Evolutionary conservation across 2,329 filamentous ascomycete species (phyloP).

Genomic region (Lasiodiplodia sp.): DNA sequence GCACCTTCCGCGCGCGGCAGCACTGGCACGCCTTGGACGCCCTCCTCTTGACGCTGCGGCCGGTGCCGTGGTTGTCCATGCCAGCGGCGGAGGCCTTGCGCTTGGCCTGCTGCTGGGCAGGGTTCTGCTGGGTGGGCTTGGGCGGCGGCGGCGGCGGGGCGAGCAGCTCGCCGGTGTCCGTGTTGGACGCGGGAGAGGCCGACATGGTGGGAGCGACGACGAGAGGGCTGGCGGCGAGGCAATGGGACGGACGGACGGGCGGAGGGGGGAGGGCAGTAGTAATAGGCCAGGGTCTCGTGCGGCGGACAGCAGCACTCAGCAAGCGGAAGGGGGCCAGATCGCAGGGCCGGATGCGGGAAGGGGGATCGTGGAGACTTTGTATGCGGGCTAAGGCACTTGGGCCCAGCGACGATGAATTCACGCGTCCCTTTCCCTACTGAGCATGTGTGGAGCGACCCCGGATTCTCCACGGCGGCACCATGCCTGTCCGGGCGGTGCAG

Average conservation of each 20-base stretch:
- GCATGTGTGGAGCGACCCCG: constrained; percentile 28
- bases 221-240: background rate
- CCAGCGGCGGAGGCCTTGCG: constrained; percentile 65
- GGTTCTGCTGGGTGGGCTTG: background rate
- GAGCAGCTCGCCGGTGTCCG: constrained; percentile 17
- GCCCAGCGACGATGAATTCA: constrained; percentile 18
- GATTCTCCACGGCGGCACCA: constrained; percentile 28
- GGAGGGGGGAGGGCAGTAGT: background rate
- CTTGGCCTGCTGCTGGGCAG: constrained; percentile 52
- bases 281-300: constrained; percentile 14
- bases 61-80: constrained; percentile 56
- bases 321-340: constrained; percentile 18
- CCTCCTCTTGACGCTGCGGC: constrained; percentile 75
- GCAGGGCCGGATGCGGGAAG: constrained; percentile 28
- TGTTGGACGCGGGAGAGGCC: constrained; percentile 27
- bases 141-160: background rate
- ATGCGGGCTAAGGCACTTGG: constrained; percentile 18
- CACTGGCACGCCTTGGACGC: constrained; percentile 92
- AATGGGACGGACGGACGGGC: constrained; percentile 1
- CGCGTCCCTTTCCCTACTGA: constrained; percentile 24
- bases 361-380: constrained; percentile 30
- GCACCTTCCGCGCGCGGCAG: constrained; percentile 87
- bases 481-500: constrained; percentile 12
- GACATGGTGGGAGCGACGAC: constrained; percentile 21
- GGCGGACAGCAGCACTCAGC: background rate